These are phyloP conservation scores for Ilex asprella DNA, from an alignment of 257 asterid genomes.

Conservation along the genomic window DNA sequence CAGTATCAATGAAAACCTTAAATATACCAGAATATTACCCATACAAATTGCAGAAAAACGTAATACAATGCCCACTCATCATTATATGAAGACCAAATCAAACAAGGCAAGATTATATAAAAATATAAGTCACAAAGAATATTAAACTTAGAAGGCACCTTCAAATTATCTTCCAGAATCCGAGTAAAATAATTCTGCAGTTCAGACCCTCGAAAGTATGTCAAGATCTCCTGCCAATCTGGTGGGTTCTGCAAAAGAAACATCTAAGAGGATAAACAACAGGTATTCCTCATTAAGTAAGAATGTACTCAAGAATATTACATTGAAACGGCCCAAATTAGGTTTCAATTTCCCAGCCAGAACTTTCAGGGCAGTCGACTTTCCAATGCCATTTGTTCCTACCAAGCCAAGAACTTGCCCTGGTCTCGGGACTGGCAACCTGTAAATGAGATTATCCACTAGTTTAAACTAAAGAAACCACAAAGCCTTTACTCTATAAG, in stretches of 20 bases:
- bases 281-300: neutral
- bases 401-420: constrained; percentile 99
- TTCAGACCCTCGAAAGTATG: constrained; percentile 96
- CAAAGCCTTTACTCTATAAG: constrained; percentile 8
- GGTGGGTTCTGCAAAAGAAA: constrained; percentile 77
- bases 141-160: constrained; percentile 37
- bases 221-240: constrained; percentile 97
- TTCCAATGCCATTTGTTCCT: constrained; percentile 97
- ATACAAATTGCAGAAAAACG: too few species aligned
- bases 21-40: too few species aligned
- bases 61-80: neutral
- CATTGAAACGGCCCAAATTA: constrained; percentile 87
- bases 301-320: constrained; percentile 19
- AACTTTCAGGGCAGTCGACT: constrained; percentile 88
- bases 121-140: neutral
- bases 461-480: constrained; percentile 11
- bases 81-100: neutral
- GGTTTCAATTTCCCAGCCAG: constrained; percentile 97
- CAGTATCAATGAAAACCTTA: too few species aligned
- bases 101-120: too few species aligned
- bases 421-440: constrained; percentile 95
- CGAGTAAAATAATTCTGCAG: constrained; percentile 95
- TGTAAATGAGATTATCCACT: constrained; percentile 17
- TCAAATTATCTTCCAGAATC: constrained; percentile 89
- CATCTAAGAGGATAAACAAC: constrained; percentile 20